phyloP scores from a whole-genome alignment of 805 yeast genomes.

The Blastobotrys peoriensis region DNA sequence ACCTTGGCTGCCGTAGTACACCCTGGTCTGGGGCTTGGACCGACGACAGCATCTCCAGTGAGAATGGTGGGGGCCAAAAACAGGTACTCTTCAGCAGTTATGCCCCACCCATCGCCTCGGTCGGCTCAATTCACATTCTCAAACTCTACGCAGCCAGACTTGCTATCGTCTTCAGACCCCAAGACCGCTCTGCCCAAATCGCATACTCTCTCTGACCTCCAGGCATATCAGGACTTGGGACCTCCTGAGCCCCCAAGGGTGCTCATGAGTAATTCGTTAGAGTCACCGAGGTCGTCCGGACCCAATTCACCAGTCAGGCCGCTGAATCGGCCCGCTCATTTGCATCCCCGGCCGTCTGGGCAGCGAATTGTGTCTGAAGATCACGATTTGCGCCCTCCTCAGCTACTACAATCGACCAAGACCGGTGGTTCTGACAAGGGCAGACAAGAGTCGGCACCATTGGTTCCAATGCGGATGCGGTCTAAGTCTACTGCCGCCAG shows the following conservation, averaged over 20 bases:
- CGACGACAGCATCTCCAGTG: too few species aligned
- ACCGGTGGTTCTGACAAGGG: background rate
- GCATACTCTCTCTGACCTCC: conserved; percentile 11
- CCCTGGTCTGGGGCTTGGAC: background rate
- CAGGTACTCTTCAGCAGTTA: background rate
- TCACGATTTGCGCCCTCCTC: background rate
- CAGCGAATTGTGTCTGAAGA: background rate
- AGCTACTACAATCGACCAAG: background rate
- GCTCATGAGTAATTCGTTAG: too few species aligned
- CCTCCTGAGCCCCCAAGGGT: background rate
- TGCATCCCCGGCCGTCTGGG: conserved; percentile 12
- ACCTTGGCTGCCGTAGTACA: background rate
- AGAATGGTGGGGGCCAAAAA: background rate
- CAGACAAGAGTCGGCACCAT: background rate
- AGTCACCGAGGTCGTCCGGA: background rate
- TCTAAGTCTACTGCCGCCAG: conserved; percentile 16
- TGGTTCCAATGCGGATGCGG: conserved; percentile 6
- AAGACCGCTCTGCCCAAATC: conserved; percentile 5
- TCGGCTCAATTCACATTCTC: background rate
- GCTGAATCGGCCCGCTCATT: conserved; percentile 14
- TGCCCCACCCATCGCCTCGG: background rate
- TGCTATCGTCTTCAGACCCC: background rate
- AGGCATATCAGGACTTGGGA: background rate
- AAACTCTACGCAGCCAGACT: background rate
- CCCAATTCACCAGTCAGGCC: conserved; percentile 17